These are phyloP conservation scores for Mucor racemosus DNA, from an alignment of 371 early-diverging fungal species.

Conservation along the genomic window DNA sequence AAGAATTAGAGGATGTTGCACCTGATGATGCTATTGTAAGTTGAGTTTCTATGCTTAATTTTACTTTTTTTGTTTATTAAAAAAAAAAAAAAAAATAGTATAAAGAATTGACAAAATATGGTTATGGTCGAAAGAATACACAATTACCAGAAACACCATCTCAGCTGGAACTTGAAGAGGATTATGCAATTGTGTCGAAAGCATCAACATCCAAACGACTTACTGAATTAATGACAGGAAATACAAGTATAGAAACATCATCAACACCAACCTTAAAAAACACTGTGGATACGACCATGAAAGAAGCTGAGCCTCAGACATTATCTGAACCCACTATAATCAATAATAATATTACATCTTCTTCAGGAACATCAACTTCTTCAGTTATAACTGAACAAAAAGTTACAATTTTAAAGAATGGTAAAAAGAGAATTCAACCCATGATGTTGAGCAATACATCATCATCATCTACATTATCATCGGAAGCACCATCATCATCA, in stretches of 20 bases:
- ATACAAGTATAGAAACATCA: conserved; percentile 13
- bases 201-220: conserved; percentile 42
- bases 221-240: conserved; percentile 51
- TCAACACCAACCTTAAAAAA: neutral
- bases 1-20: conserved; percentile 72
- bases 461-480: neutral
- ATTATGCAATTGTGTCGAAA: conserved; percentile 48
- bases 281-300: conserved; percentile 11
- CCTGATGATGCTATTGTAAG: conserved; percentile 56
- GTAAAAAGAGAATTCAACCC: conserved; percentile 83
- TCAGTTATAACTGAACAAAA: conserved; percentile 48
- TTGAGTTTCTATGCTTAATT: too few relatives aligned
- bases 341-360: neutral
- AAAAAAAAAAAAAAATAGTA: too few relatives aligned
- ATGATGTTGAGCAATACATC: conserved; percentile 50
- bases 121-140: conserved; percentile 66
- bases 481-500: neutral
- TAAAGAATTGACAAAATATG: conserved; percentile 70
- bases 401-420: conserved; percentile 74
- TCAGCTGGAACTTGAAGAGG: conserved; percentile 74
- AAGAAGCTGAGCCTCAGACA: conserved; percentile 9
- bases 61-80: too few relatives aligned
- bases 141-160: conserved; percentile 64
- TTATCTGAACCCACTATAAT: neutral
- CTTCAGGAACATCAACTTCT: conserved; percentile 9